These are phyloP conservation scores for Discostella stelligera DNA, from an alignment of 352 stramenopile species.

Conservation along the genomic window DNA sequence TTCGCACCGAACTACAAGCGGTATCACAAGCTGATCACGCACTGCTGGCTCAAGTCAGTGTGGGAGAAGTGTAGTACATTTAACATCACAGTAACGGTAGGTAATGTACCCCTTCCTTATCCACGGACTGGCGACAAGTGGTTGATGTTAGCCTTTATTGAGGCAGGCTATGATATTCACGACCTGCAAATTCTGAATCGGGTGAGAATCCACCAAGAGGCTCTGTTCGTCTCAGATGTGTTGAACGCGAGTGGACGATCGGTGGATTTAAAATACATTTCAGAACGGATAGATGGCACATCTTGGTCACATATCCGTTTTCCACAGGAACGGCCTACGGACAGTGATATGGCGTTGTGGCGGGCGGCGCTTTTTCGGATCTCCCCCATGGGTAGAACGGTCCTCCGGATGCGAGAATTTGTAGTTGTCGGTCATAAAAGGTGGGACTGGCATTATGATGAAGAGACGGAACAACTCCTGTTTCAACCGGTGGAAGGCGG, in stretches of 20 bases:
- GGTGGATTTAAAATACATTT: not conserved
- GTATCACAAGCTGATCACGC: not conserved
- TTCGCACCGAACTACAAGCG: not conserved
- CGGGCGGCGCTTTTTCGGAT: not conserved
- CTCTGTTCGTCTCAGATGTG: not conserved
- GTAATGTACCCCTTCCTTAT: not conserved
- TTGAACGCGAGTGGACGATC: not conserved
- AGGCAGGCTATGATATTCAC: not conserved
- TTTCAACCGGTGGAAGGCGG: too few relatives aligned
- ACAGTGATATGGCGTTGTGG: not conserved
- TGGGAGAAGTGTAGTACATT: not conserved
- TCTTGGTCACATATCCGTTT: not conserved
- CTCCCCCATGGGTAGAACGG: not conserved
- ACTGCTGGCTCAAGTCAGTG: not conserved
- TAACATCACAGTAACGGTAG: not conserved
- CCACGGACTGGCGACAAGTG: not conserved
- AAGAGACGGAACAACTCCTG: not conserved
- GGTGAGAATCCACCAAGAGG: not conserved
- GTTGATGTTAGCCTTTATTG: not conserved
- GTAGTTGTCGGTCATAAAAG: slow-evolving; percentile 3
- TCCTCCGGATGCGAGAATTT: not conserved
- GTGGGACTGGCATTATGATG: not conserved
- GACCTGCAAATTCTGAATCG: not conserved
- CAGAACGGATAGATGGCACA: not conserved
- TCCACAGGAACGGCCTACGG: not conserved